Base-by-base conservation (phyloP, 495 filamentous ascomycete genomes). In the Penicillium cataractarum region DNA sequence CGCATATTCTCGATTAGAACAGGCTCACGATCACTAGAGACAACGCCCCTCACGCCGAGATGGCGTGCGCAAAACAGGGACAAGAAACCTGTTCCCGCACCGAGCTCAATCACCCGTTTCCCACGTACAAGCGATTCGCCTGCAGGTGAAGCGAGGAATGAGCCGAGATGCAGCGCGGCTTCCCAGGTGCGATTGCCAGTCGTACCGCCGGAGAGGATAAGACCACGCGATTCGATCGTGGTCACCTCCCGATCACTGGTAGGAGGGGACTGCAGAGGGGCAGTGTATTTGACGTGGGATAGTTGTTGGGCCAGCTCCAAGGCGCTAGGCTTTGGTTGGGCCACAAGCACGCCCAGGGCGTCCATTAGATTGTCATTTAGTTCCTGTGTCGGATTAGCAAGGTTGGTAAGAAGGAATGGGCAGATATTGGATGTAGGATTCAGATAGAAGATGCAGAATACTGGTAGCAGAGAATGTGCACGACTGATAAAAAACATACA, bases 111-210 rank as follows among this genome's bases (percentile, higher is more conserved):
- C 5, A 97, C 79, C 0, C 76, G 80, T 63, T 89, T 89, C 13
- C 78, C 79, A 37, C 62, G 62, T 12, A 95, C 72, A 15, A 84
- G 61, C 12, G 64, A 58, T 49, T 64, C 66, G 13, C 81, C 85
- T 1, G 66, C 51, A 0, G 70, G 53, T 0, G 79, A 75, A 12
- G 84, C 77, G 33, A 95, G 86, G 64, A 88, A 96, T 22, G 90
- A 83, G 0, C 88, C 92, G 0, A 97, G 82, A 70, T 93, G 90
- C n/a, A 98, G 76, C 0, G 92, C 87, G 4, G 94, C 94, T 77
- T 97, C 94, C 94, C 94, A 98, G 6, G 94, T 98, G 12, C 94
- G 86, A 29, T 92, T 80, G 0, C 94, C 94, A 0, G 94, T 97
- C 3, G 91, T 96, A 4, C 91, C 92, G 6, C 82, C 76, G 0